phyloP scores from a whole-genome alignment of 2,329 filamentous ascomycete genomes.

The Coniochaeta sp. region DNA sequence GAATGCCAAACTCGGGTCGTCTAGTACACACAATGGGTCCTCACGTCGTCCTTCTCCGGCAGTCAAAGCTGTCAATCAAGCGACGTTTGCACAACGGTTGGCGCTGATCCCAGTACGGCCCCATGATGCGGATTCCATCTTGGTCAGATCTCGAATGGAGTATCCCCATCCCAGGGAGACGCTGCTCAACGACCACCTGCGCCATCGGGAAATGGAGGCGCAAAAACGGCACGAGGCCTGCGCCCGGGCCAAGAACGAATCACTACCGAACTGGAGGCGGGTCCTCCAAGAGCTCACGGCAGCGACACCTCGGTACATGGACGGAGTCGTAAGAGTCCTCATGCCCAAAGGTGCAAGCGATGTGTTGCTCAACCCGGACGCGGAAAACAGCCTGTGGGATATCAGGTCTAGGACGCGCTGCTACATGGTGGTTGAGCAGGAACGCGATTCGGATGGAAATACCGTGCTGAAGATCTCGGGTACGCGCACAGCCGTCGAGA shows the following conservation, averaged over 20 bases:
- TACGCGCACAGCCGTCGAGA: conserved; percentile 8
- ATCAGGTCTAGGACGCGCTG: conserved; percentile 18
- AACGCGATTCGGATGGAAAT: conserved; percentile 1
- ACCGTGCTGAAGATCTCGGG: conserved; percentile 19
- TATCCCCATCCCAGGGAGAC: conserved; percentile 15
- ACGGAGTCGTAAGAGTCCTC: conserved; percentile 16
- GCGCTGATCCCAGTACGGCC: conserved; percentile 11
- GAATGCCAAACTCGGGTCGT: background rate
- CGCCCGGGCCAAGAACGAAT: conserved; percentile 18
- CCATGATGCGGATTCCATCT: conserved; percentile 14
- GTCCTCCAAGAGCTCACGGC: conserved; percentile 29
- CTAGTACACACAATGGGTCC: background rate
- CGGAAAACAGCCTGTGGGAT: conserved; percentile 16
- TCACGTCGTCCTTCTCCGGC: background rate
- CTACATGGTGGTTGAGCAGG: conserved; percentile 14
- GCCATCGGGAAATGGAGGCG: conserved; percentile 19
- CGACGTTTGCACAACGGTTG: conserved; percentile 14
- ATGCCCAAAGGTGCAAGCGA: conserved; percentile 10
- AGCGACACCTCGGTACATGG: conserved; percentile 20
- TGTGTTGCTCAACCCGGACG: conserved; percentile 10
- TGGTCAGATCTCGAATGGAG: conserved; percentile 16
- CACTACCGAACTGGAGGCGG: conserved; percentile 29
- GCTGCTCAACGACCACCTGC: conserved; percentile 10
- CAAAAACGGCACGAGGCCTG: conserved; percentile 29
- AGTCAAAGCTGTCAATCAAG: background rate